Base-by-base conservation (phyloP, 495 filamentous ascomycete species). In the Daldinia vernicosa region DNA sequence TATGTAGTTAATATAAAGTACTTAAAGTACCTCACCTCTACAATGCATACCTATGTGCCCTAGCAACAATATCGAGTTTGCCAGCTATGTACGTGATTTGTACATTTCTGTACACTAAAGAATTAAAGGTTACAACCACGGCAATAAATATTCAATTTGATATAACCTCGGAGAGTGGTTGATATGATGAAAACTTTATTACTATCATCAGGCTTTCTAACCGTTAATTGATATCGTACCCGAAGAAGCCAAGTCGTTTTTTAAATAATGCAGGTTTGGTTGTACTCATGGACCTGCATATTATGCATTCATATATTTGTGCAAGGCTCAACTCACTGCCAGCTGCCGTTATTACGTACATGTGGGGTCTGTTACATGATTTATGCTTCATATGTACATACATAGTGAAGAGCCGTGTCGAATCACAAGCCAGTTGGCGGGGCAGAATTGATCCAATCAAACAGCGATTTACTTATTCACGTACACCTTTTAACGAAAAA, bases 371-470 rank as follows among this genome's bases (percentile, higher is more conserved):
- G 30, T 57, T 62, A 52, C 62, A 71, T 71, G 64, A 71, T 67
- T 62, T 53, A 72, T 64, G 8, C 17, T 51, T 64, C 50, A 37
- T n/a, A n/a, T n/a, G n/a, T n/a, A n/a, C n/a, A n/a, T n/a, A n/a
- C n/a, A n/a, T 57, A 43, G 24, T 64, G 64, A 54, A 64, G 63
- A 72, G 69, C 59, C 55, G 55, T 39, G 64, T 60, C 69, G 60
- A 72, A 72, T 72, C 70, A 72, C 11, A 35, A 57, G n/a, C 32
- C 55, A 65, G 70, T 56, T 15, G 30, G 70, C 65, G 70, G 70
- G 70, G 70, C 59, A 56, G 35, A 63, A 33, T 56, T 33, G 22
- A 19, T 39, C 56, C 27, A 60, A 43, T 56, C 4, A 60, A 26
- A 11, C 32, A 33, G 32, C 9, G 11, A 33, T 55, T 28, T 27